Conservation (phyloP, 345 rosid species). For the Linum trigynum region DNA sequence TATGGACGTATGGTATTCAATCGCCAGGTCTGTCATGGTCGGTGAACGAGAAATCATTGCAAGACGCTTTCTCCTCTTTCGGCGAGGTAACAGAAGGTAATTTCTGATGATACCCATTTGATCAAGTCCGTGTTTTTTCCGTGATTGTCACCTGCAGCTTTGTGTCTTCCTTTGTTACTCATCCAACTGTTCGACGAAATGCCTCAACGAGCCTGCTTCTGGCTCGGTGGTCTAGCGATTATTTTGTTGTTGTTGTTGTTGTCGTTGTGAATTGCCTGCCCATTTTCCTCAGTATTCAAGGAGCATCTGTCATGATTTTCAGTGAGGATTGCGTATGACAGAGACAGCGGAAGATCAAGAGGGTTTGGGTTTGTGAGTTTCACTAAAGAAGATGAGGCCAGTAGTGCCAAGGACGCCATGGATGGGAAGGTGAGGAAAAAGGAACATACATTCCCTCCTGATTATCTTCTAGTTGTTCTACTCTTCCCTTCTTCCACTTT, state of each 20-base stretch:
- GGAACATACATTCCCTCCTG: not conserved
- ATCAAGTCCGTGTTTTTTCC: not conserved
- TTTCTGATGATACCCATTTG: not conserved
- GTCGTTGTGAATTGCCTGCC: not conserved
- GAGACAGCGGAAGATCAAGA: conserved; percentile 72
- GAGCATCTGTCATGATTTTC: conserved; percentile 1
- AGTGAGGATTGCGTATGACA: conserved; percentile 71
- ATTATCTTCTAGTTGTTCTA: not conserved
- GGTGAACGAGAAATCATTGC: conserved; percentile 3
- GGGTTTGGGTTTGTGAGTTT: conserved; percentile 87
- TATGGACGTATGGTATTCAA: not conserved
- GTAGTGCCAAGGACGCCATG: conserved; percentile 75
- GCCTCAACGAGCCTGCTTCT: not conserved
- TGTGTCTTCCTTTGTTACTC: not conserved
- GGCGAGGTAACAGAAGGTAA: conserved; percentile 1
- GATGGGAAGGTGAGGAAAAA: conserved; percentile 60
- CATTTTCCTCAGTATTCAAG: not conserved
- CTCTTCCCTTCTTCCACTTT: not conserved
- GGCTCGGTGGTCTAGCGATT: too few species aligned
- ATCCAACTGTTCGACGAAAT: conserved; percentile 1
- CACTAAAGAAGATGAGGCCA: conserved; percentile 43
- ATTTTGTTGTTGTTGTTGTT: too few species aligned
- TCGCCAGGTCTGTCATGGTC: not conserved
- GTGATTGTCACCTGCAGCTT: not conserved
- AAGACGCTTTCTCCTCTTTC: conserved; percentile 2